These are phyloP conservation scores for Neurospora sp. DNA, from an alignment of 2,329 filamentous ascomycete species.

Conservation along the genomic window DNA sequence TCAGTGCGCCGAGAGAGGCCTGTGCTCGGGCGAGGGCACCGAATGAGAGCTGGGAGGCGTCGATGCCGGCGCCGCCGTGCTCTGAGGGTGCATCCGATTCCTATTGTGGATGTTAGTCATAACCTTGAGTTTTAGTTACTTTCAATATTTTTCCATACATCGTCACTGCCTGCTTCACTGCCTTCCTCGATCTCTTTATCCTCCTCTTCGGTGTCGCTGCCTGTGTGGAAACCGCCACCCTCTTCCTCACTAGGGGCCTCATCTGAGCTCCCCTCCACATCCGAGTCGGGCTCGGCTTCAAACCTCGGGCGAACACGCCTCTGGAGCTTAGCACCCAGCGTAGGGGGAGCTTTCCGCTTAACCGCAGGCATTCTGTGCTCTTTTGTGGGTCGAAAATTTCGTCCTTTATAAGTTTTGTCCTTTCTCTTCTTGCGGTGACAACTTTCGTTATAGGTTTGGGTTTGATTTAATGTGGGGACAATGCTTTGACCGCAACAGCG, in stretches of 20 bases:
- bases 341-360: neutral
- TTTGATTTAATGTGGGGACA: neutral
- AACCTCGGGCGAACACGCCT: constrained; percentile 15
- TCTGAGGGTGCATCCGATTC: constrained; percentile 25
- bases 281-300: constrained; percentile 18
- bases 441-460: neutral
- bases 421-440: neutral
- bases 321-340: constrained; percentile 7
- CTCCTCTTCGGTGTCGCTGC: constrained; percentile 6
- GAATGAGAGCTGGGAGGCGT: constrained; percentile 62
- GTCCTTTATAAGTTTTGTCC: neutral
- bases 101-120: constrained; percentile 9
- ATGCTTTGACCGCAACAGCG: neutral
- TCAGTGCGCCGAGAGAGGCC: constrained; percentile 45
- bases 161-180: constrained; percentile 3
- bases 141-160: neutral
- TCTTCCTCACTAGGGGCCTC: constrained; percentile 18
- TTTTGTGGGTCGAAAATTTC: neutral
- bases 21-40: constrained; percentile 85
- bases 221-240: constrained; percentile 6
- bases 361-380: constrained; percentile 13
- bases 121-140: neutral
- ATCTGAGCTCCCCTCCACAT: constrained; percentile 9
- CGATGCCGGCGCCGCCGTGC: constrained; percentile 29
- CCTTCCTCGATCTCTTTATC: constrained; percentile 12